Evolutionary conservation across 1,284 basidiomycete genomes (phyloP).

Genomic region (Ganoderma boninense): DNA sequence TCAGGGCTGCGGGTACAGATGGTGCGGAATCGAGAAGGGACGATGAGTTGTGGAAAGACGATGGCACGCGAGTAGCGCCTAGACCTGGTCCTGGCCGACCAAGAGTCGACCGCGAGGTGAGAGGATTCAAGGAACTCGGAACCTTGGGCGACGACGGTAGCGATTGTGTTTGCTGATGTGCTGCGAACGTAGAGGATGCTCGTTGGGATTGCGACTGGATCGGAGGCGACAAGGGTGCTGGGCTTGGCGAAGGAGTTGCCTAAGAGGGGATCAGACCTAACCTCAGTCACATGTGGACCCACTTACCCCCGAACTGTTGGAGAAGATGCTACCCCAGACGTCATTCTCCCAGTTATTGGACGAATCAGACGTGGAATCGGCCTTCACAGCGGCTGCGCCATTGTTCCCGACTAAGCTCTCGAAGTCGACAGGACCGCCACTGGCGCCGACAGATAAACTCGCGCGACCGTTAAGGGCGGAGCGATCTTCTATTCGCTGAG

Average conservation of each 20-base stretch:
- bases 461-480: conserved; percentile 51
- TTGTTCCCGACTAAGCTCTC: conserved; percentile 75
- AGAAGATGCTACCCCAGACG: conserved; percentile 81
- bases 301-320: conserved; percentile 49
- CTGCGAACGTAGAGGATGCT: conserved; percentile 24
- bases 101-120: conserved; percentile 26
- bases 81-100: conserved; percentile 47
- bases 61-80: conserved; percentile 47
- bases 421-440: conserved; percentile 65
- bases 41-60: conserved; percentile 46
- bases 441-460: conserved; percentile 44
- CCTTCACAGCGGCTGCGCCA: conserved; percentile 50
- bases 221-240: conserved; percentile 30
- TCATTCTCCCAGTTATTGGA: conserved; percentile 75
- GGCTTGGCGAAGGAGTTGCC: conserved; percentile 36
- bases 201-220: conserved; percentile 20
- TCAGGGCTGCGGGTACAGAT: conserved; percentile 20
- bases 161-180: conserved; percentile 45
- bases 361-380: conserved; percentile 53
- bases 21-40: conserved; percentile 40
- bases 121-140: conserved; percentile 29
- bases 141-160: conserved; percentile 51
- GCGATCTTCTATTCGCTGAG: conserved; percentile 84
- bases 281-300: conserved; percentile 14
- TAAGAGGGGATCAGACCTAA: conserved; percentile 16